Evolutionary conservation across 257 asterid genomes (phyloP), one percentile per base, ranked within the genome.

Genomic region (Nicotiana attenuata): DNA sequence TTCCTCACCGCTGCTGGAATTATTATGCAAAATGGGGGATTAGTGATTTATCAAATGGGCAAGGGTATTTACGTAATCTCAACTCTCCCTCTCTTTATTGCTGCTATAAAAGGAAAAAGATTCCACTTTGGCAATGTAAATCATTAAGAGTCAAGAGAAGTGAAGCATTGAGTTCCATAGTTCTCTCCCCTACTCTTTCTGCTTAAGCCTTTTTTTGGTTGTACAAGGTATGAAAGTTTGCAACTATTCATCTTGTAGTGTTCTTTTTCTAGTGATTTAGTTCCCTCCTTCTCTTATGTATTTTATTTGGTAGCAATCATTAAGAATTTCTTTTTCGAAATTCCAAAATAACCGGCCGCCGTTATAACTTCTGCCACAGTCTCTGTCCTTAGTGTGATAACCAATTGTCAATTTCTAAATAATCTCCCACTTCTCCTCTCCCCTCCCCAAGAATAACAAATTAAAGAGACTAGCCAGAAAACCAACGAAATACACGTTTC

Each of bases 1-100:
- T 38, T 80, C 85, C 71, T 85, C 87, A 81, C 15, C 78, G 60
- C 50, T 47, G 15, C 38, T 41, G 57, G 29, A 47, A 35, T 41
- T 41, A 69, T 13, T 41, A 20, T 69, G n/a, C 77, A 69, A 38
- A 67, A 26, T 29, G 7, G 63, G 63, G 24, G 17, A 52, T 20
- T 60, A 20, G 65, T 5, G 33, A 24, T 63, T 63, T 63, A 33
- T 64, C n/a, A 10, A 73, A 47, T 45, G 22, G 9, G 15, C 78
- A 73, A 73, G 78, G 78, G 41, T 15, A 13, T 2, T 45, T 47
- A 47, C 15, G 78, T 73, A 26, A 47, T 45, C 24, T 71, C 10
- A 3, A 1, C 4, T 3, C 3, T 1, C 56, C 15, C 57, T 47
- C 61, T 73, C 13, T 47, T 45, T 73, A 47, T 41, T 41, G 50